Percentiles rank a stretch among this genome's conserved stretches.
Conservation (phyloP, 1,284 basidiomycete species). For the Fomitiporia mediterranea region DNA sequence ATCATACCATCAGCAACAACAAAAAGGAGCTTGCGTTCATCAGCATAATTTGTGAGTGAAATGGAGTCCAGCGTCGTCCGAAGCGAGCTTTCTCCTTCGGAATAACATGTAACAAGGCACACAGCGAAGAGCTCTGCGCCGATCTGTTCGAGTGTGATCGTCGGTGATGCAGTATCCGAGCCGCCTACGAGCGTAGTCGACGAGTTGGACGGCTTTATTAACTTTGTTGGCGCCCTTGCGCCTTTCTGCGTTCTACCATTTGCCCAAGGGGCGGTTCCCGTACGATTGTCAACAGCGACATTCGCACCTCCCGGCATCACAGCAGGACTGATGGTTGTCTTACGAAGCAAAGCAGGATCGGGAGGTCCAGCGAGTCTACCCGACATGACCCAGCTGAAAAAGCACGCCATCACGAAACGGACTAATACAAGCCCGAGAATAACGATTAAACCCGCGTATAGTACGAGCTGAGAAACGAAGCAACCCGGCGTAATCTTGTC, state of each 20-base stretch:
- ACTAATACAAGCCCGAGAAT: constrained; percentile 88
- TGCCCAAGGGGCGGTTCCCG: constrained; percentile 93
- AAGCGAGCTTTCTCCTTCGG: constrained; percentile 91
- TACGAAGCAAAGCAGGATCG: constrained; percentile 58
- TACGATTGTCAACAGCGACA: constrained; percentile 79
- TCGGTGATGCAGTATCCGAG: constrained; percentile 42
- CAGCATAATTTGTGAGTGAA: constrained; percentile 85
- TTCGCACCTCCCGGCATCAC: constrained; percentile 96
- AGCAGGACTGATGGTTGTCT: constrained; percentile 84
- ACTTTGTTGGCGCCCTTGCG: constrained; percentile 36
- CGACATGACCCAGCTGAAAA: constrained; percentile 96
- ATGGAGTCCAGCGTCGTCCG: constrained; percentile 92
- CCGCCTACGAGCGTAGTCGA: constrained; percentile 48
- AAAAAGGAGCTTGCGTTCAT: constrained; percentile 88
- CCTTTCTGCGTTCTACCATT: constrained; percentile 51
- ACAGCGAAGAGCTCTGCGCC: constrained; percentile 93
- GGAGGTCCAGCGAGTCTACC: constrained; percentile 73
- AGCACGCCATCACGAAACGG: constrained; percentile 93
- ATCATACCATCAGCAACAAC: constrained; percentile 99
- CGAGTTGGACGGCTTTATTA: constrained; percentile 43
- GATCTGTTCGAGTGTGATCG: constrained; percentile 83
- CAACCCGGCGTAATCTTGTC: constrained; percentile 97
- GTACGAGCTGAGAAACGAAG: constrained; percentile 85
- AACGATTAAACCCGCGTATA: constrained; percentile 89
- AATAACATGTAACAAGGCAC: constrained; percentile 96